These are phyloP conservation scores for Boletus edulis DNA, from an alignment of 768 basidiomycete genomes.

Conservation along the genomic window DNA sequence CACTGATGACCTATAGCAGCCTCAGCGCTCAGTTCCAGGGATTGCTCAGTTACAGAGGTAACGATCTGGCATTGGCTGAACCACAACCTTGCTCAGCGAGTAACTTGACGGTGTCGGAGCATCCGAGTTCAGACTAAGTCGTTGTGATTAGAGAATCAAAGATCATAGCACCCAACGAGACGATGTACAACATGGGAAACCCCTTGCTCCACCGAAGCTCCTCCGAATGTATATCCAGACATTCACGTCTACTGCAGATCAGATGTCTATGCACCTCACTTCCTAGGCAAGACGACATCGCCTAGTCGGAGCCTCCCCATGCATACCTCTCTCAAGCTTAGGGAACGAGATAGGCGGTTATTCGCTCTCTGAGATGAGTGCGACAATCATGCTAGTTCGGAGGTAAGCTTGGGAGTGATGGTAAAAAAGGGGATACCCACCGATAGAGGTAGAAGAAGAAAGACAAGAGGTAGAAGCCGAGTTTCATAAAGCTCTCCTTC, in stretches of 20 bases:
- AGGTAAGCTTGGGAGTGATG: background rate
- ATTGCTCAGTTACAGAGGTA: too few relatives aligned
- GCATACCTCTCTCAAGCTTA: background rate
- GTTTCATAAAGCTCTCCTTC: slow-evolving; percentile 93
- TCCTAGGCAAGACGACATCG: slow-evolving; percentile 1
- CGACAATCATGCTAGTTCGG: slow-evolving; percentile 74
- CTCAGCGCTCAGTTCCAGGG: too few relatives aligned
- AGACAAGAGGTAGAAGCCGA: slow-evolving; percentile 88
- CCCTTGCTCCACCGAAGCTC: background rate
- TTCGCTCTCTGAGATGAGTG: slow-evolving; percentile 79
- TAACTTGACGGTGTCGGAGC: too few relatives aligned
- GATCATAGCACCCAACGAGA: slow-evolving; percentile 18
- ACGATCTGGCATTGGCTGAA: too few relatives aligned
- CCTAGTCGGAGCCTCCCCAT: slow-evolving; percentile 1
- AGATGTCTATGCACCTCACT: slow-evolving; percentile 18
- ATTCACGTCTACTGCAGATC: slow-evolving; percentile 9
- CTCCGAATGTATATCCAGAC: slow-evolving; percentile 13
- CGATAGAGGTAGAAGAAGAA: slow-evolving; percentile 92
- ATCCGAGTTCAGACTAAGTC: background rate
- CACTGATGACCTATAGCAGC: too few relatives aligned
- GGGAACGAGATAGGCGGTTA: slow-evolving; percentile 22
- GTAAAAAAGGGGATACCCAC: slow-evolving; percentile 41
- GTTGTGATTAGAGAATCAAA: slow-evolving; percentile 3
- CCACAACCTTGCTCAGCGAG: too few relatives aligned
- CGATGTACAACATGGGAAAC: slow-evolving; percentile 17